Percentiles rank a stretch among this genome's conserved stretches.
These are phyloP conservation scores for Tetraselmis chui DNA, from an alignment of 139 green algal species.

Conservation along the genomic window DNA sequence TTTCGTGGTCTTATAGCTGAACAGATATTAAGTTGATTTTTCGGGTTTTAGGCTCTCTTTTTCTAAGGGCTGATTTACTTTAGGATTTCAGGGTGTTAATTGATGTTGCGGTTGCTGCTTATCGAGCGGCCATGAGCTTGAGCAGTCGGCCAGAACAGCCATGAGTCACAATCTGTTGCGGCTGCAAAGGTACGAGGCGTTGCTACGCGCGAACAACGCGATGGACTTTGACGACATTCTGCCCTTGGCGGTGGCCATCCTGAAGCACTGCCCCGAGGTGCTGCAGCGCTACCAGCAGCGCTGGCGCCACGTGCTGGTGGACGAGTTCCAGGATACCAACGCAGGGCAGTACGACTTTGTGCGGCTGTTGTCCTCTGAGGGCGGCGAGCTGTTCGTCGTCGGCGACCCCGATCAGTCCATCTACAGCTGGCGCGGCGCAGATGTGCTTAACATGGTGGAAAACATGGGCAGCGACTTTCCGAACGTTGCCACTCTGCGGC, in stretches of 20 bases:
- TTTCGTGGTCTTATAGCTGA: too few relatives aligned
- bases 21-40: too few relatives aligned
- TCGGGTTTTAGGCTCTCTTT: too few relatives aligned
- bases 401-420: conserved; percentile 79
- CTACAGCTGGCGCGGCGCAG: conserved; percentile 61
- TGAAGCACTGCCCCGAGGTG: conserved; percentile 6
- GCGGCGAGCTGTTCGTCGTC: conserved; percentile 18
- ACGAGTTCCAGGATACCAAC: conserved; percentile 41
- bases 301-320: conserved; percentile 43
- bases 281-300: neutral
- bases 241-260: conserved; percentile 3
- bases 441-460: conserved; percentile 37
- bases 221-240: neutral
- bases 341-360: conserved; percentile 7
- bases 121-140: too few relatives aligned
- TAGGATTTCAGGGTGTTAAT: too few relatives aligned
- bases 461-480: neutral
- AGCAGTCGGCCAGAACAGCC: too few relatives aligned
- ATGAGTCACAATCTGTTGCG: too few relatives aligned
- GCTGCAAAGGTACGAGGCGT: conserved; percentile 12
- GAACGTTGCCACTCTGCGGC: neutral
- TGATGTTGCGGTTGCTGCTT: too few relatives aligned
- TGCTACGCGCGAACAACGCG: conserved; percentile 12
- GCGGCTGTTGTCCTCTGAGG: neutral
- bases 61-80: too few relatives aligned